These are phyloP conservation scores for Aphanomyces euteiches DNA, from an alignment of 352 stramenopile species.

Conservation along the genomic window DNA sequence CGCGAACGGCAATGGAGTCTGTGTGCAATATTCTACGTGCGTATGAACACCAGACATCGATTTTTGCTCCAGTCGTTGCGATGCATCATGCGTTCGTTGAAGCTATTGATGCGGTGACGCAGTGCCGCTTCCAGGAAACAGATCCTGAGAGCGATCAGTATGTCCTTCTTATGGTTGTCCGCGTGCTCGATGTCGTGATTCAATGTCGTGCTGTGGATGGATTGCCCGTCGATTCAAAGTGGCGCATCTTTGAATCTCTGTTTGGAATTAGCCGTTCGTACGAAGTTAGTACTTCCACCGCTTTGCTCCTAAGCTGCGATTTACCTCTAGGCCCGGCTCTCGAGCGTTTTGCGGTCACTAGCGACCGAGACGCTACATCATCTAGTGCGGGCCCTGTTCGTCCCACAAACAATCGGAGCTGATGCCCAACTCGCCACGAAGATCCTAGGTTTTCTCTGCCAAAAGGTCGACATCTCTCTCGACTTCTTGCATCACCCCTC, in stretches of 20 bases:
- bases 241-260: constrained; percentile 94
- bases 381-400: constrained; percentile 64
- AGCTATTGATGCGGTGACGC: constrained; percentile 88
- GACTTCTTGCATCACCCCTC: not conserved
- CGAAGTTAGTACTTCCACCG: not conserved
- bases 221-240: constrained; percentile 91
- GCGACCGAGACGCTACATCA: constrained; percentile 62
- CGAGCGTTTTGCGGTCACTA: constrained; percentile 45
- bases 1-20: constrained; percentile 87
- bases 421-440: constrained; percentile 48
- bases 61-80: constrained; percentile 23
- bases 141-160: constrained; percentile 85
- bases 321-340: constrained; percentile 20
- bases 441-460: constrained; percentile 70
- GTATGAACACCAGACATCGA: constrained; percentile 37
- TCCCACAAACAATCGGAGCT: constrained; percentile 47
- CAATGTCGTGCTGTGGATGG: constrained; percentile 64
- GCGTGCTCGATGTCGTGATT: constrained; percentile 92
- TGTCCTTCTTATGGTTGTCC: constrained; percentile 91
- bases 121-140: constrained; percentile 95
- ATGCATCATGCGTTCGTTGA: constrained; percentile 56
- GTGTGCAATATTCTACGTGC: constrained; percentile 94
- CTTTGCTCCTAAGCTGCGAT: not conserved
- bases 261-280: constrained; percentile 52
- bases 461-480: constrained; percentile 42